Base-by-base conservation (phyloP, 257 asterid genomes). In the Nicotiana tomentosiformis region DNA sequence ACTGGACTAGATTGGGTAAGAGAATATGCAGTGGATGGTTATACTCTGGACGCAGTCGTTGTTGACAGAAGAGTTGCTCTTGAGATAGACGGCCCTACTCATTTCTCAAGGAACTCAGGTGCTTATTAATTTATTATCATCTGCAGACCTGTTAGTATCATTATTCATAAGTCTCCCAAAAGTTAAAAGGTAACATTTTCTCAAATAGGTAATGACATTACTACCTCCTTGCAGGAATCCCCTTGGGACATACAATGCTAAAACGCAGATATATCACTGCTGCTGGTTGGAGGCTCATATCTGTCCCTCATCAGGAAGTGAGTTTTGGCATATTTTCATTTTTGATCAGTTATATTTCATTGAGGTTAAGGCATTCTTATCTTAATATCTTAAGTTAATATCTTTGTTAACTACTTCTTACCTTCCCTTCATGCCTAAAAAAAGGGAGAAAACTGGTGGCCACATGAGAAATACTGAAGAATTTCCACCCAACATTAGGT, bases 61-160 rank as follows among this genome's bases (percentile, higher is more conserved):
- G 87, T 93, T 82, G 97, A 94, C 83, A 88, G 64, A 82, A 93
- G 90, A 87, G 89, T 96, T 85, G 98, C 92, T 80, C 91, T 96
- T 82, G 99, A 94, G 89, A 93, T 96, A 17, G 99, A 96, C 46
- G 99, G 99, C 23, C 98, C 98, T 14, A 92, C 97, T 84, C 99
- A 96, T 91, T 96, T 96, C 88, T 94, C 98, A 66, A 92, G 99
- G 90, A 94, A 96, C 87, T 85, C 91, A 43, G 95, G 99, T 96
- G 30, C 30, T 43, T 43, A 32, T 72, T 64, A 74, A 60, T 26
- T 64, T 69, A 18, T 83, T 33, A 72, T 43, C 39, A 74, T 76
- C 46, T 76, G 46, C 46, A 26, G 26, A 26, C 26, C 15, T 76
- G 46, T 29, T 51, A 51, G 43, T 76, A 76, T 29, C 62, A 51